Evolutionary conservation across 2,329 filamentous ascomycete genomes (phyloP).

Genomic region (Penicillium vulpinum): DNA sequence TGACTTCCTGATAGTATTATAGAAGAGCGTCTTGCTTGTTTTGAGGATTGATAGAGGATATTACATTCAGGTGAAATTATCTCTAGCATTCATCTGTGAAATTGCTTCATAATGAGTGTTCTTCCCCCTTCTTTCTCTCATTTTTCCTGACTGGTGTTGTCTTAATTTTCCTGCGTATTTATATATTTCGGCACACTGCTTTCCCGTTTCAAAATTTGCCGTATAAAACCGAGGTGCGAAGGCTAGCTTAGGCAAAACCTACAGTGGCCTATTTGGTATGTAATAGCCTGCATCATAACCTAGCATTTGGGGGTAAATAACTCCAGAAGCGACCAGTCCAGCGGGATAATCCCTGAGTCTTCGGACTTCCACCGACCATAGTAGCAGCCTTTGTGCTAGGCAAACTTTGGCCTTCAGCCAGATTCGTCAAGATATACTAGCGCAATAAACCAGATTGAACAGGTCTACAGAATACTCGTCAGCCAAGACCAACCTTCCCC

Average conservation of each 20-base stretch:
- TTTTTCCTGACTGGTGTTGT: background rate
- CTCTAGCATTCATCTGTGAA: background rate
- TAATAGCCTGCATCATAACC: background rate
- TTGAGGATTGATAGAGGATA: background rate
- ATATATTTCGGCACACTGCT: background rate
- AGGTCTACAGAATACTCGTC: background rate
- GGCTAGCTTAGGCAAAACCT: background rate
- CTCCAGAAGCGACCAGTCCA: background rate
- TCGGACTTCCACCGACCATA: slow-evolving; percentile 16
- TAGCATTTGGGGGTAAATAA: background rate
- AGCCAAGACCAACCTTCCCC: slow-evolving; percentile 15
- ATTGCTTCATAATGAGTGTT: background rate
- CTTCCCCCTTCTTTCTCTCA: background rate
- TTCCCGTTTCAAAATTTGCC: background rate
- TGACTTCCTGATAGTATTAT: background rate
- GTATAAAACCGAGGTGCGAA: background rate
- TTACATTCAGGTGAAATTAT: background rate
- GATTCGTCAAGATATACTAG: background rate
- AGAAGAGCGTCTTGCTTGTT: background rate
- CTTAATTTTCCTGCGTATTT: background rate
- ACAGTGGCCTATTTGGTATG: background rate
- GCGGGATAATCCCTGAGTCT: slow-evolving; percentile 3
- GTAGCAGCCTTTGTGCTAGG: background rate
- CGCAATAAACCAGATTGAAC: background rate
- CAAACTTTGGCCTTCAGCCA: background rate